Evolutionary conservation across 1,284 basidiomycete species (phyloP).

Genomic region (Ceratobasidium sp.): DNA sequence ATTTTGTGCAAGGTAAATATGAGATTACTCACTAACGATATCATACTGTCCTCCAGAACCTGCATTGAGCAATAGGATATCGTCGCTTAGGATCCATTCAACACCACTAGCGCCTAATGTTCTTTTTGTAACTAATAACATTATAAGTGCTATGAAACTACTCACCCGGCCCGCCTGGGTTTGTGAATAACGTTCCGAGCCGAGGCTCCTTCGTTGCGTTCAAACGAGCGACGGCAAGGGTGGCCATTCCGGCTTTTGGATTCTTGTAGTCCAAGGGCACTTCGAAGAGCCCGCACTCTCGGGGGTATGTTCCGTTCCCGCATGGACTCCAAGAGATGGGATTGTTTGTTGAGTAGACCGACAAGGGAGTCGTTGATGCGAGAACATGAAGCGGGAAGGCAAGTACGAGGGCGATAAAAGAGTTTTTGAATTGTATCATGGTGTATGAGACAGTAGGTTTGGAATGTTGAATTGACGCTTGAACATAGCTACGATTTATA

Average conservation of each 20-base stretch:
- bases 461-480: no score
- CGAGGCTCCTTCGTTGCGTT: constrained; percentile 17
- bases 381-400: neutral
- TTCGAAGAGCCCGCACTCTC: constrained; percentile 36
- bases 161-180: constrained; percentile 35
- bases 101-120: constrained; percentile 16
- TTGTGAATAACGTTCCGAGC: constrained; percentile 33
- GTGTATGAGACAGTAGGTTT: neutral
- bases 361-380: neutral
- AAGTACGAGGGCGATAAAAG: neutral
- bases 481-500: neutral
- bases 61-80: neutral
- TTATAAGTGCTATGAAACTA: neutral
- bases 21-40: constrained; percentile 28
- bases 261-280: constrained; percentile 39
- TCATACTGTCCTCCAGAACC: constrained; percentile 35
- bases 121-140: neutral
- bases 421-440: neutral
- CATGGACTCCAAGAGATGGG: constrained; percentile 12
- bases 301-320: constrained; percentile 21
- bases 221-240: constrained; percentile 24
- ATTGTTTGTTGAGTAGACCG: neutral
- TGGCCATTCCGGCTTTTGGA: constrained; percentile 19
- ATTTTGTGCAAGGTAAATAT: neutral
- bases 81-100: constrained; percentile 6